Conservation (phyloP, 2,329 filamentous ascomycete genomes). For the Botrytis fragariae region DNA sequence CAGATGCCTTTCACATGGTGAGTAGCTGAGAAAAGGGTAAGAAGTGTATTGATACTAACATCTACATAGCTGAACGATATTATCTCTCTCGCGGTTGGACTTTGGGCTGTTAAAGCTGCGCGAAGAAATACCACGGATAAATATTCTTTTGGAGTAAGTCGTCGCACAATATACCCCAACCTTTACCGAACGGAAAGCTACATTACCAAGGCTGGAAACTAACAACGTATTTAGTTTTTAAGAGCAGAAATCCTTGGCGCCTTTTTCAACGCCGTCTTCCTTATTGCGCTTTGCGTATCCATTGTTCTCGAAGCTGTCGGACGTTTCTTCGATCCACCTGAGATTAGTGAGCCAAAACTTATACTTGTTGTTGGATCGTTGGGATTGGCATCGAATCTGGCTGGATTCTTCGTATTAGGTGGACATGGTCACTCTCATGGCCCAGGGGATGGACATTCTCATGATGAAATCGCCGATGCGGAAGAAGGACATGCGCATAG, state of each 20-base stretch:
- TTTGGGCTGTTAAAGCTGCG: conserved; percentile 93
- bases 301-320: conserved; percentile 95
- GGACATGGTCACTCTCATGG: conserved; percentile 87
- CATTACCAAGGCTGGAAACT: conserved; percentile 21
- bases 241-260: conserved; percentile 95
- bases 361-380: conserved; percentile 87
- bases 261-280: conserved; percentile 94
- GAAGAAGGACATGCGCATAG: conserved; percentile 40
- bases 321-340: conserved; percentile 85
- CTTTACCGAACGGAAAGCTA: conserved; percentile 26
- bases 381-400: conserved; percentile 82
- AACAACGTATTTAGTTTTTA: conserved; percentile 65
- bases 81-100: conserved; percentile 83
- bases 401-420: conserved; percentile 87
- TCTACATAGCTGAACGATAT: conserved; percentile 84
- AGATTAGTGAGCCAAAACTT: conserved; percentile 79
- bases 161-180: background rate
- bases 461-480: conserved; percentile 36
- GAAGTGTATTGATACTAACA: conserved; percentile 25
- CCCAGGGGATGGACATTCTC: conserved; percentile 49
- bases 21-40: conserved; percentile 32
- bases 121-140: conserved; percentile 82
- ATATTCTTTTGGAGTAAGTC: conserved; percentile 87
- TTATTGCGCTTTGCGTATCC: conserved; percentile 92
- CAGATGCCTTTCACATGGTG: conserved; percentile 98